These are phyloP conservation scores for Kwoniella sp. DNA, from an alignment of 768 basidiomycete species.

Conservation along the genomic window DNA sequence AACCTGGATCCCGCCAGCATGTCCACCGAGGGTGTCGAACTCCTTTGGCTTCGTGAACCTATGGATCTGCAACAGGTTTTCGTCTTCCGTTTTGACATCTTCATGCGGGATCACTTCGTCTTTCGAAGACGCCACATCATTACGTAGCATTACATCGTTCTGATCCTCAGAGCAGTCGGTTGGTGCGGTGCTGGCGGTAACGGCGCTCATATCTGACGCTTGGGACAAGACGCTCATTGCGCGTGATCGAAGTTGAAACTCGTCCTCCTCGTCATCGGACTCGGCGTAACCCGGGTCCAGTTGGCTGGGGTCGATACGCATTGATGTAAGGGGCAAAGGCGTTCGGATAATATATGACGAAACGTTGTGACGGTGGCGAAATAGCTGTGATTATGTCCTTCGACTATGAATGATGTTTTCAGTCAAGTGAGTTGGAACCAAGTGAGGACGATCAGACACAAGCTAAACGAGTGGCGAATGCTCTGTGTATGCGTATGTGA, in stretches of 20 bases:
- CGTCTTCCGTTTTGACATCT: not conserved
- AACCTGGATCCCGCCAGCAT: not conserved
- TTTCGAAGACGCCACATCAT: too few species aligned
- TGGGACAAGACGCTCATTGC: not conserved
- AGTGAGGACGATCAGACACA: too few species aligned
- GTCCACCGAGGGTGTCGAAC: conserved; percentile 12
- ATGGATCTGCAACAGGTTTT: not conserved
- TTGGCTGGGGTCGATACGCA: not conserved
- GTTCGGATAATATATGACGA: not conserved
- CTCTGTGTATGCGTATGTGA: too few species aligned
- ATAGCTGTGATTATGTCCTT: too few species aligned
- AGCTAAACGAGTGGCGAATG: too few species aligned
- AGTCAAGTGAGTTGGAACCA: too few species aligned
- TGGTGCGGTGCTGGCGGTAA: not conserved
- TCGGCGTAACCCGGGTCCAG: not conserved
- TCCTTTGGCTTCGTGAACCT: not conserved
- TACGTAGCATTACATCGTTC: too few species aligned
- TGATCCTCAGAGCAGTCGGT: not conserved
- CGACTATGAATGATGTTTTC: too few species aligned
- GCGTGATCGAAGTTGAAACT: not conserved
- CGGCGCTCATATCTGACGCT: not conserved
- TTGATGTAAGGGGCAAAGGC: not conserved
- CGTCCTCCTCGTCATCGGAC: too few species aligned
- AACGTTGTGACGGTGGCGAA: too few species aligned
- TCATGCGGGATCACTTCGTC: too few species aligned